Evolutionary conservation across 148 eudicot genomes (phyloP).

Genomic region (Cornus kousa): DNA sequence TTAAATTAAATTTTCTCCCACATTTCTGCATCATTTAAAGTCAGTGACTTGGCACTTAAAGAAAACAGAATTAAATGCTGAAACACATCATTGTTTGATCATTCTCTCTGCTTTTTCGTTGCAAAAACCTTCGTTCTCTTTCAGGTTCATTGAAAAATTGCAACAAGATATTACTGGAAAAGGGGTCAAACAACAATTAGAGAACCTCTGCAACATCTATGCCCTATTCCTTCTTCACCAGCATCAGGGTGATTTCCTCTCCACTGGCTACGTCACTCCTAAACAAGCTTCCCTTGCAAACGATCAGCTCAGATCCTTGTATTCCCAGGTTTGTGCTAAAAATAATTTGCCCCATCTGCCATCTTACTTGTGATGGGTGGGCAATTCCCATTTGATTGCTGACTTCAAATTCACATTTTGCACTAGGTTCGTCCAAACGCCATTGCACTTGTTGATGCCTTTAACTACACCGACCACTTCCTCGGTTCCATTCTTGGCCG

Average conservation of each 20-base stretch:
- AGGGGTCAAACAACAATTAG: slow-evolving; percentile 76
- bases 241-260: slow-evolving; percentile 87
- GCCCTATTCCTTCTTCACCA: slow-evolving; percentile 68
- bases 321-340: slow-evolving; percentile 47
- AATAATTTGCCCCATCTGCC: background rate
- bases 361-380: background rate
- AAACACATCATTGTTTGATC: background rate
- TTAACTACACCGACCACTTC: slow-evolving; percentile 92
- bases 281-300: slow-evolving; percentile 87
- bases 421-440: slow-evolving; percentile 85
- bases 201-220: slow-evolving; percentile 72
- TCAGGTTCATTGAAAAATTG: slow-evolving; percentile 76
- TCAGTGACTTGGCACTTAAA: background rate
- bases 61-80: too few relatives aligned
- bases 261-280: slow-evolving; percentile 73
- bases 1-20: too few relatives aligned
- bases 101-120: background rate
- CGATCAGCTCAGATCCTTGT: slow-evolving; percentile 76
- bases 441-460: slow-evolving; percentile 88
- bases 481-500: slow-evolving; percentile 88
- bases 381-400: background rate
- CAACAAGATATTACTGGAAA: slow-evolving; percentile 79
- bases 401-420: background rate
- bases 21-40: background rate
- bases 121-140: background rate